A percentile compares a stretch with the other conserved stretches of the same genome.
Conservation (phyloP, 306 rosid species). For the Quillaja saponaria region DNA sequence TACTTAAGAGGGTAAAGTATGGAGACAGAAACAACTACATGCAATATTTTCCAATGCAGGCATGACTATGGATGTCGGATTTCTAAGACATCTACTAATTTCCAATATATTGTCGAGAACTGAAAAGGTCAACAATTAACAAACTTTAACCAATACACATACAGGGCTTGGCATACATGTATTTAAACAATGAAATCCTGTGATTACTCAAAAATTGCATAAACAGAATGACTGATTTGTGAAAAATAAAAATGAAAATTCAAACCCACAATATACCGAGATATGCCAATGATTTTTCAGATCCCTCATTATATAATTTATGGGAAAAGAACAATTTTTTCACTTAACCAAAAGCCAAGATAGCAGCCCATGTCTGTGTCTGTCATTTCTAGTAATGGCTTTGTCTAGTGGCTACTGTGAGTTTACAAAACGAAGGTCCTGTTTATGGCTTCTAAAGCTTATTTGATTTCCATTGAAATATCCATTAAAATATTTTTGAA, state of each 20-base stretch:
- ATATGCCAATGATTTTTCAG: neutral
- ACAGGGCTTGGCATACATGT: conserved; percentile 6
- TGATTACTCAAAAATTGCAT: conserved; percentile 2
- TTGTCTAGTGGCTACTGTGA: too few relatives aligned
- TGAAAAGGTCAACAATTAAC: conserved; percentile 1
- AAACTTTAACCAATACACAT: conserved; percentile 12
- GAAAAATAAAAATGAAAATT: conserved; percentile 2
- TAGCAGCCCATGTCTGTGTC: too few relatives aligned
- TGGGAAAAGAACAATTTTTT: neutral
- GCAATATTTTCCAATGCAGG: too few relatives aligned
- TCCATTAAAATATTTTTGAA: too few relatives aligned
- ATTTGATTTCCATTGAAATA: too few relatives aligned
- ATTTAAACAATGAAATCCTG: conserved; percentile 26
- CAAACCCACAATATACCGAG: conserved; percentile 10
- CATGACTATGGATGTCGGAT: conserved; percentile 8
- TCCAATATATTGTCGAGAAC: conserved; percentile 22
- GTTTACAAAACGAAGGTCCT: too few relatives aligned
- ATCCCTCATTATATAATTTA: neutral
- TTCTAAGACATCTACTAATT: conserved; percentile 21
- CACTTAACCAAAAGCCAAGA: too few relatives aligned
- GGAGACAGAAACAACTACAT: too few relatives aligned
- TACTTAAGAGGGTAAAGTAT: too few relatives aligned
- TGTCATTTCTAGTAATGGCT: too few relatives aligned
- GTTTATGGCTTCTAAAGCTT: too few relatives aligned
- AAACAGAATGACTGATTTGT: conserved; percentile 16